Evolutionary conservation across 257 asterid species (phyloP).

Genomic region (Solanum infundibuliforme): DNA sequence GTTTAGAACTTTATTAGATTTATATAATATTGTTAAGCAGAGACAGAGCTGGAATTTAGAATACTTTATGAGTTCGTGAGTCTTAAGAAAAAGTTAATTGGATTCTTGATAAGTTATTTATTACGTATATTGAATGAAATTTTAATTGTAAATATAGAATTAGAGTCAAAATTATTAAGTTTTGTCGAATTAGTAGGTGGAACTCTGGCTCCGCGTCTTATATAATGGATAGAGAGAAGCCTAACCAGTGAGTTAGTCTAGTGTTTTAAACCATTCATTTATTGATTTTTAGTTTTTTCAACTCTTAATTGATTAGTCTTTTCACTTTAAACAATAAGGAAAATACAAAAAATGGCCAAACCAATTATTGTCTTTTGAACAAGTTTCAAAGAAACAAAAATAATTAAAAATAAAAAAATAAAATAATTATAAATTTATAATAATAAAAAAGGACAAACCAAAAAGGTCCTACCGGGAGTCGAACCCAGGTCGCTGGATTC

Average conservation of each 20-base stretch:
- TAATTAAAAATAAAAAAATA: too few species aligned
- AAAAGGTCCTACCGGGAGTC: conserved; percentile 96
- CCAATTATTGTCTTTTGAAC: background rate
- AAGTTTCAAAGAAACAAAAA: background rate
- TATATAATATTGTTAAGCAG: background rate
- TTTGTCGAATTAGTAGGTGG: background rate
- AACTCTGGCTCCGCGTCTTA: background rate
- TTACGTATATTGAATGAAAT: background rate
- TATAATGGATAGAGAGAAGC: background rate
- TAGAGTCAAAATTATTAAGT: background rate
- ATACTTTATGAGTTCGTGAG: background rate
- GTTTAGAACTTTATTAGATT: background rate
- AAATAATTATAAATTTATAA: too few species aligned
- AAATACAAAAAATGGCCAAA: background rate
- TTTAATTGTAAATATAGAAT: background rate
- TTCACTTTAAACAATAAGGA: background rate
- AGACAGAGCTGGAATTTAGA: background rate
- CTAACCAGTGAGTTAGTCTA: background rate
- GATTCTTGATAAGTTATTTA: background rate
- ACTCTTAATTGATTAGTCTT: background rate
- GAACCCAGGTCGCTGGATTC: conserved; percentile 99
- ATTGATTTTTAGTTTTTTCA: background rate
- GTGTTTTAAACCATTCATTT: background rate
- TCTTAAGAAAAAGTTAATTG: background rate
- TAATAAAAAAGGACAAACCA: too few species aligned